Conservation (phyloP, 202 grass and related monocot species). For the Elaeis oleifera region DNA sequence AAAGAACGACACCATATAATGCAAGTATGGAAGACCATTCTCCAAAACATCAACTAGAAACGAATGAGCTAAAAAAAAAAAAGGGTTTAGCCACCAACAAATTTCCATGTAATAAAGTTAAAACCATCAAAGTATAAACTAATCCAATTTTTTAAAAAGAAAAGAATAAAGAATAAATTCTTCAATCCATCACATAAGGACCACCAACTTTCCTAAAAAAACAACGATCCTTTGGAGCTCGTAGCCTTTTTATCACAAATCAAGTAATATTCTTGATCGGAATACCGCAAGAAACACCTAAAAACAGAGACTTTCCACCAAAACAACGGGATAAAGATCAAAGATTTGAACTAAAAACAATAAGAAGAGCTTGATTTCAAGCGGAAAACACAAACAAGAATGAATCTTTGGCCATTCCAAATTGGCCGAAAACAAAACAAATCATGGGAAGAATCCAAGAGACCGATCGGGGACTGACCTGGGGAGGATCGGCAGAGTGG, state of each 20-base stretch:
- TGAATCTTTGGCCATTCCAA: constrained; percentile 9
- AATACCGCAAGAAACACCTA: constrained; percentile 1
- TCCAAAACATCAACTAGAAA: constrained; percentile 12
- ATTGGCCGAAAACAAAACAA: constrained; percentile 14
- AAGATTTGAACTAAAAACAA: not conserved
- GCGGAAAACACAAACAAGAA: constrained; percentile 13
- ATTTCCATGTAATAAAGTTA: too few relatives aligned
- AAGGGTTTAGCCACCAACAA: not conserved
- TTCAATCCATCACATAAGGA: too few relatives aligned
- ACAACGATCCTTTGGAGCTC: not conserved
- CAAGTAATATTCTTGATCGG: constrained; percentile 2
- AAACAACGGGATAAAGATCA: not conserved
- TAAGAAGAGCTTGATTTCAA: not conserved
- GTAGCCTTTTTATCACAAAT: too few relatives aligned
- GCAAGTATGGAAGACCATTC: not conserved
- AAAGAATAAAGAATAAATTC: too few relatives aligned
- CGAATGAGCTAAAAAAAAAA: not conserved
- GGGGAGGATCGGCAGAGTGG: too few relatives aligned
- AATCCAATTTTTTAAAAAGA: too few relatives aligned
- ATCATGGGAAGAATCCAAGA: constrained; percentile 1
- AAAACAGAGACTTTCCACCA: constrained; percentile 3
- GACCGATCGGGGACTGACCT: constrained; percentile 14
- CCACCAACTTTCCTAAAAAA: too few relatives aligned
- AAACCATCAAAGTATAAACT: too few relatives aligned
- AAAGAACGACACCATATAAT: not conserved